Evolutionary conservation across 139 green algal genomes (phyloP).

Genomic region (Micromonas pusilla): DNA sequence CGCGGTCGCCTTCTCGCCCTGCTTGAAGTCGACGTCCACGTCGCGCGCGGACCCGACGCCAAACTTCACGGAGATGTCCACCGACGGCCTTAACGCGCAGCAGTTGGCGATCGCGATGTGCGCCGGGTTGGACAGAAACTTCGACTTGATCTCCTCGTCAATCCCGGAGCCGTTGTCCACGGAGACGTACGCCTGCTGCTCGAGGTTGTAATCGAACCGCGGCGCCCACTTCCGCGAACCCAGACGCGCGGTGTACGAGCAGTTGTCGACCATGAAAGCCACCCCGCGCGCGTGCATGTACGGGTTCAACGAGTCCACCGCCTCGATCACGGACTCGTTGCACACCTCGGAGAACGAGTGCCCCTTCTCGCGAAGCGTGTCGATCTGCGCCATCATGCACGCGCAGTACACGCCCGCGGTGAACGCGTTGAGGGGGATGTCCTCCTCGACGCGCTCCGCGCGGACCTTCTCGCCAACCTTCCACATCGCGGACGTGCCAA

Average conservation of each 20-base stretch:
- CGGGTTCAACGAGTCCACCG: slow-evolving; percentile 96
- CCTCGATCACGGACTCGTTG: slow-evolving; percentile 99
- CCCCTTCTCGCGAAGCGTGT: slow-evolving; percentile 83
- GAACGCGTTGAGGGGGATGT: slow-evolving; percentile 97
- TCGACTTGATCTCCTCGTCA: slow-evolving; percentile 34
- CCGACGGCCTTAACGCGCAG: slow-evolving; percentile 81
- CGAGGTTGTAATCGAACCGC: slow-evolving; percentile 96
- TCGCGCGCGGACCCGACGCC: slow-evolving; percentile 24
- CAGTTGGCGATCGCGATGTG: slow-evolving; percentile 77
- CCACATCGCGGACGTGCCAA: slow-evolving; percentile 97
- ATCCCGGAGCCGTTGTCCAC: slow-evolving; percentile 38
- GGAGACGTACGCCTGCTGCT: slow-evolving; percentile 63
- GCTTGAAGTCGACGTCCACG: neutral
- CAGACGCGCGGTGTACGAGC: slow-evolving; percentile 97
- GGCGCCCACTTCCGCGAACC: slow-evolving; percentile 96
- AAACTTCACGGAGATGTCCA: slow-evolving; percentile 86
- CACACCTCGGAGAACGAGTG: slow-evolving; percentile 98
- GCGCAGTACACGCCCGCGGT: slow-evolving; percentile 96
- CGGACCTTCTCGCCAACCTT: slow-evolving; percentile 87
- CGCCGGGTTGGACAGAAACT: slow-evolving; percentile 49
- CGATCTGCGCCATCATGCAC: slow-evolving; percentile 90
- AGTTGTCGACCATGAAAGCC: slow-evolving; percentile 99
- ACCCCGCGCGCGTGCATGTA: slow-evolving; percentile 99
- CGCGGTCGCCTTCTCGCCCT: neutral
- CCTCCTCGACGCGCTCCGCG: slow-evolving; percentile 61